phyloP scores from a whole-genome alignment of 495 filamentous ascomycete genomes.

The Rostrohypoxylon terebratum region DNA sequence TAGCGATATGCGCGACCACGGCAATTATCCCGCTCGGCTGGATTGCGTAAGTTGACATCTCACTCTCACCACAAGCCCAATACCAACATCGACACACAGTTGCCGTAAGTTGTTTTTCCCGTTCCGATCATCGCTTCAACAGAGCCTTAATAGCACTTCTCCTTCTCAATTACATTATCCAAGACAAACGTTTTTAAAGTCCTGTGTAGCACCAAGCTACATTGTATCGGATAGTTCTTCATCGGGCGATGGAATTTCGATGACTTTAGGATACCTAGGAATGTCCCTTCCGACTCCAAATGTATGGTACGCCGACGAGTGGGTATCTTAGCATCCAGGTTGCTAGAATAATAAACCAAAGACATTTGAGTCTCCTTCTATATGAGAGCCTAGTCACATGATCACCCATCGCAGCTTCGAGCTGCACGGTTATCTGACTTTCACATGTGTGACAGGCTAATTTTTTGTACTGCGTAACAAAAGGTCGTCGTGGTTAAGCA shows the following conservation, averaged over 20 bases:
- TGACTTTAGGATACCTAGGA: neutral
- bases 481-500: conserved; percentile 1
- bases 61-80: neutral
- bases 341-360: neutral
- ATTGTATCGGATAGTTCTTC: neutral
- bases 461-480: neutral
- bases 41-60: conserved; percentile 6
- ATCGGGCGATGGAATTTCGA: neutral
- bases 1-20: neutral
- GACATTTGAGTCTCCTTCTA: neutral
- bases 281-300: neutral
- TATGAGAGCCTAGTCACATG: neutral
- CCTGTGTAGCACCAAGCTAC: neutral
- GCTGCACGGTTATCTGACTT: neutral
- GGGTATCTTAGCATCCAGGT: neutral
- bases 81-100: neutral
- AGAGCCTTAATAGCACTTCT: neutral
- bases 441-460: neutral
- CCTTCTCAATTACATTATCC: neutral
- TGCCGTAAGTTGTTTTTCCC: conserved; percentile 1
- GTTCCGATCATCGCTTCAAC: neutral
- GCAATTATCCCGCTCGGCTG: neutral
- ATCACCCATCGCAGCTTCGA: neutral
- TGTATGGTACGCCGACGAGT: neutral
- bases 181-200: conserved; percentile 3